Conservation (phyloP, 768 basidiomycete species). For the Psilocybe tampanensis region DNA sequence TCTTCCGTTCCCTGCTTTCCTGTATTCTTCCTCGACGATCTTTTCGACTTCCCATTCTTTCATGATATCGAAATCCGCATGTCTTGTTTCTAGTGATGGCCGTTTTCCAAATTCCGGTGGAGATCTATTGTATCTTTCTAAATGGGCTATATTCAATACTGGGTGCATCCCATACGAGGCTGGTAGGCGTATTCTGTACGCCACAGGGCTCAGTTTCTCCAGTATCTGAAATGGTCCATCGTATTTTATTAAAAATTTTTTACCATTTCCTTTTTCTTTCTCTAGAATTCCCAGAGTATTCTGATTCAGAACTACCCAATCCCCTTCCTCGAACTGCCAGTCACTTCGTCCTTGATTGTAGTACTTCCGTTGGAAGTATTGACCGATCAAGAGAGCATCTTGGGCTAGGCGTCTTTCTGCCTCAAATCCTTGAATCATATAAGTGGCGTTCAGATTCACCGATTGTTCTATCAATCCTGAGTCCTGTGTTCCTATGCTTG, state of each 20-base stretch:
- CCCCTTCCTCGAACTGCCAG: slow-evolving; percentile 28
- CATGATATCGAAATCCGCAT: too few species aligned
- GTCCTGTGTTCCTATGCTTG: neutral
- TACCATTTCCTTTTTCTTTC: slow-evolving; percentile 26
- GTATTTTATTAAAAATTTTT: slow-evolving; percentile 28
- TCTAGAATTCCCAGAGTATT: slow-evolving; percentile 21
- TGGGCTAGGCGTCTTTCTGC: slow-evolving; percentile 7
- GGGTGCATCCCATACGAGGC: slow-evolving; percentile 30
- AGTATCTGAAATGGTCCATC: slow-evolving; percentile 34
- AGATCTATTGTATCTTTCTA: slow-evolving; percentile 26
- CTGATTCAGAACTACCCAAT: slow-evolving; percentile 28
- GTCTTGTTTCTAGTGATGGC: too few species aligned
- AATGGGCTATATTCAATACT: slow-evolving; percentile 33
- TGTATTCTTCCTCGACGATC: too few species aligned
- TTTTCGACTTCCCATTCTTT: too few species aligned
- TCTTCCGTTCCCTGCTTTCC: too few species aligned
- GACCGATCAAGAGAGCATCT: slow-evolving; percentile 17
- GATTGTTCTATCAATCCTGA: neutral
- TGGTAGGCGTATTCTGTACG: slow-evolving; percentile 32
- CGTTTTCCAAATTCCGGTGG: slow-evolving; percentile 24
- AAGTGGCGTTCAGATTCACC: neutral
- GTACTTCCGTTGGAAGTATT: slow-evolving; percentile 7
- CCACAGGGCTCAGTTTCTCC: slow-evolving; percentile 25
- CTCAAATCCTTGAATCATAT: slow-evolving; percentile 12
- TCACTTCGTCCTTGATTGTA: slow-evolving; percentile 20